Base-by-base conservation (phyloP, 495 filamentous ascomycete species). In the Penicillium turbatum region DNA sequence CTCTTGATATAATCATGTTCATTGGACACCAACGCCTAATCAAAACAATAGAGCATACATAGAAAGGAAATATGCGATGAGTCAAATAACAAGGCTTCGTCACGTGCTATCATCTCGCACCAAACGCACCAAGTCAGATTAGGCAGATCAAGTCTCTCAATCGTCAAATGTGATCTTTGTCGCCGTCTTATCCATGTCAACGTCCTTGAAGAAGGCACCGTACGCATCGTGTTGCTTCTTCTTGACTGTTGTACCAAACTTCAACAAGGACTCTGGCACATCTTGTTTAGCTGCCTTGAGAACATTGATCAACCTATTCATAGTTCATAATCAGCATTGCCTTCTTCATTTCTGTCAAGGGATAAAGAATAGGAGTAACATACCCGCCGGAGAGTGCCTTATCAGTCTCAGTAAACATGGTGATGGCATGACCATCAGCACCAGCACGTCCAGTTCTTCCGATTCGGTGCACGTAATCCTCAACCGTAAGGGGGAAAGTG, bases 401-500 rank as follows among this genome's bases (percentile, higher is more conserved):
- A 70, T 98, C 93, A 53, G 87, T 84, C 59, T 95, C 89, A 2
- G 93, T 97, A 65, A 98, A 97, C 21, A 97, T 72, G 0, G 93
- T 97, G 52, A 96, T 86, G 24, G 93, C 90, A 60, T 88, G 75
- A 26, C 93, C 93, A 5, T 82, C 77, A 59, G 89, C 87, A 21
- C 93, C 93, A 51, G 93, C 93, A 61, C 92, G 83, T 21, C 92
- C 92, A 1, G 92, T 97, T 57, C 76, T 74, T 45, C 87, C 93
- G 68, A 98, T 98, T 9, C 93, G 87, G 61, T 98, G 93, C 31
- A 98, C 93, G 64, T 98, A 98, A 65, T 97, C 93, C 72, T 98
- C 93, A 19, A 79, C 76, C 3, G 78, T 81, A 27, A 77, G 55
- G 21, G 77, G 78, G 77, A 85, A 95, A 7, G 82, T 90, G 46